Evolutionary conservation across 805 yeast genomes (phyloP).

Genomic region (Nakazawaea molendinolei): DNA sequence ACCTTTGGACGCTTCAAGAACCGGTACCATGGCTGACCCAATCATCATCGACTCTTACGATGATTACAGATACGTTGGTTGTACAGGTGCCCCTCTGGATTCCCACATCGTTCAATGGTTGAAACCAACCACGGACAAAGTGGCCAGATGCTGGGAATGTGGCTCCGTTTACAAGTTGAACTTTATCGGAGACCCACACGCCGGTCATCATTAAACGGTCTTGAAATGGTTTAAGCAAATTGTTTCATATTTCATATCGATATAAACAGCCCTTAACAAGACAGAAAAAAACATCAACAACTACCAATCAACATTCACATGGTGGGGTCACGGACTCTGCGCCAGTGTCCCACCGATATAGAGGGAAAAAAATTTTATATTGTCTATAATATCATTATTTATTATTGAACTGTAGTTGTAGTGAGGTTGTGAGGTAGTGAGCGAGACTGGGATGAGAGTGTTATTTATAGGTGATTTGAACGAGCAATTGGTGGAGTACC

Average conservation of each 20-base stretch:
- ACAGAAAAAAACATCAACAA: too few relatives aligned
- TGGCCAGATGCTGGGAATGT: slow-evolving; percentile 98
- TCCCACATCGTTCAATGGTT: slow-evolving; percentile 91
- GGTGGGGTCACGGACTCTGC: too few relatives aligned
- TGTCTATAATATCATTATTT: too few relatives aligned
- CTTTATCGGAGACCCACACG: slow-evolving; percentile 77
- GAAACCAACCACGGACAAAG: slow-evolving; percentile 74
- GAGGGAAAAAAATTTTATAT: too few relatives aligned
- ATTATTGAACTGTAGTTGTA: too few relatives aligned
- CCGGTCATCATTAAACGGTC: slow-evolving; percentile 45
- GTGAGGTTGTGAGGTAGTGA: too few relatives aligned
- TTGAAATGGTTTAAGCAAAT: too few relatives aligned
- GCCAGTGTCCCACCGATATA: too few relatives aligned
- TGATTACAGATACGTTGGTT: slow-evolving; percentile 91
- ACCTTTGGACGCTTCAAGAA: slow-evolving; percentile 83
- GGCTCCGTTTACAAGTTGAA: slow-evolving; percentile 90
- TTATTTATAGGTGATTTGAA: slow-evolving; percentile 47
- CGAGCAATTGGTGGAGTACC: slow-evolving; percentile 38
- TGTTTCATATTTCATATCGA: too few relatives aligned
- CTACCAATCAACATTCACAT: too few relatives aligned
- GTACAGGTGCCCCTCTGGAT: slow-evolving; percentile 94
- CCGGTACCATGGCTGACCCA: slow-evolving; percentile 88
- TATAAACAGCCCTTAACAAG: too few relatives aligned
- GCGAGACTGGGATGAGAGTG: slow-evolving; percentile 27
- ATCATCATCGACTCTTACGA: slow-evolving; percentile 84